Evolutionary conservation across 495 filamentous ascomycete species (phyloP).

Genomic region (Talaromyces borbonicus): DNA sequence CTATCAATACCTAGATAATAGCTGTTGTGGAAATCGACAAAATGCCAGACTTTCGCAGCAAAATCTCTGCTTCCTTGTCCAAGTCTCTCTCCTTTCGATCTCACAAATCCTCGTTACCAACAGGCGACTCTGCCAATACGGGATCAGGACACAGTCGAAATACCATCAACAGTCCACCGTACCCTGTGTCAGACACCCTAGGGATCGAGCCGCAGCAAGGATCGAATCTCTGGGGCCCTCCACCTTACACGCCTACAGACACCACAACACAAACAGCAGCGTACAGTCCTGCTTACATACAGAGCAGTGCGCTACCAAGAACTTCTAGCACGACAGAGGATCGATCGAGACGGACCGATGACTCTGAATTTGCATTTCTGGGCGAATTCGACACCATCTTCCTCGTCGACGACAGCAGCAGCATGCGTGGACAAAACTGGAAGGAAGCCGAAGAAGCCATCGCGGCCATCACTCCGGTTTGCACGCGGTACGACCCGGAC

Average conservation of each 20-base stretch:
- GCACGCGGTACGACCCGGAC: slow-evolving; percentile 70
- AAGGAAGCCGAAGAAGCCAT: slow-evolving; percentile 64
- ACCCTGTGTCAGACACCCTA: neutral
- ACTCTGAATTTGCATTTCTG: slow-evolving; percentile 67
- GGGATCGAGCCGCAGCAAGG: neutral
- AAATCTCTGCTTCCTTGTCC: neutral
- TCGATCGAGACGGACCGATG: slow-evolving; percentile 8
- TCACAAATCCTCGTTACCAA: neutral
- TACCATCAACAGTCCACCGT: neutral
- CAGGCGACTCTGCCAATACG: neutral
- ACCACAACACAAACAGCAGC: slow-evolving; percentile 1
- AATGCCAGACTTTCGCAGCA: neutral
- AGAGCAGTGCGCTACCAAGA: too few species aligned
- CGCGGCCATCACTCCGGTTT: slow-evolving; percentile 71
- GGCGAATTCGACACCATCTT: slow-evolving; percentile 83
- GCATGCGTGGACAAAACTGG: slow-evolving; percentile 78
- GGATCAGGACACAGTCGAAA: neutral
- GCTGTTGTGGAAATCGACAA: too few species aligned
- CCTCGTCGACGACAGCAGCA: slow-evolving; percentile 85
- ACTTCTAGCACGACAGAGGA: too few species aligned
- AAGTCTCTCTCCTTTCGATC: neutral
- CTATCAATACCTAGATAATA: too few species aligned
- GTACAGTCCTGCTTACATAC: neutral
- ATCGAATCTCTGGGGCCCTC: slow-evolving; percentile 21
- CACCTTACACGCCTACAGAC: slow-evolving; percentile 20